Evolutionary conservation across 1,284 basidiomycete species (phyloP), one percentile per base, ranked within the genome.

Genomic region (Rhodotorula sp.): DNA sequence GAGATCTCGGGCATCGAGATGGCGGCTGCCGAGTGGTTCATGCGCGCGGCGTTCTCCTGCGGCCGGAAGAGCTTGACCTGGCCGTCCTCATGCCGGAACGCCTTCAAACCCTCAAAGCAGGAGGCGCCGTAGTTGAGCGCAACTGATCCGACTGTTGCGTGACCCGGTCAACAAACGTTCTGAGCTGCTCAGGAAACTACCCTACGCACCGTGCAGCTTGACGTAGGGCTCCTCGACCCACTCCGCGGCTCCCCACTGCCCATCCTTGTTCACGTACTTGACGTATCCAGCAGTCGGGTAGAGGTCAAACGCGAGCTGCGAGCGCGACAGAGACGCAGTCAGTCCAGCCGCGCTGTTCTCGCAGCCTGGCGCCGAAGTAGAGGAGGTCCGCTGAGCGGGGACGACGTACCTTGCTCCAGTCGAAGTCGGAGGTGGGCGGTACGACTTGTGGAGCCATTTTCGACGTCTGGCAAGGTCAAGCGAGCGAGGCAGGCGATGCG

Each of bases 31-130:
- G 76, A 77, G 61, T 78, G 72, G 26, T 51, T n/a, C n/a, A 60
- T 30, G 18, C 55, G 68, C 2, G 40, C 37, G 15, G 63, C 44
- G 68, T 81, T 81, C 64, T 80, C 79, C 37, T 79, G 68, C n/a
- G 80, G 80, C 50, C 80, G 72, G 72, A 81, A 80, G 62, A 81
- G 67, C 50, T 75, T 75, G 54, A 80, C 79, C 65, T 71, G 73
- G 18, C 67, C 68, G 48, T 72, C 70, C 22, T 67, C 66, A 15
- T 71, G 68, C 54, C 75, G 68, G 73, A 76, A 74, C 54, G 74
- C 79, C 75, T 80, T 80, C 66, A 80, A 74, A 4, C 79, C 79
- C 58, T 80, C 79, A 51, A 80, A 80, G 37, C 55, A 61, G 24
- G 50, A 56, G 4, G 52, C 74, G 56, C 72, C 80, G 54, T 80